phyloP scores from a whole-genome alignment of 1,139 yeast species.

The Yamadazyma kanchanaburiensis region DNA sequence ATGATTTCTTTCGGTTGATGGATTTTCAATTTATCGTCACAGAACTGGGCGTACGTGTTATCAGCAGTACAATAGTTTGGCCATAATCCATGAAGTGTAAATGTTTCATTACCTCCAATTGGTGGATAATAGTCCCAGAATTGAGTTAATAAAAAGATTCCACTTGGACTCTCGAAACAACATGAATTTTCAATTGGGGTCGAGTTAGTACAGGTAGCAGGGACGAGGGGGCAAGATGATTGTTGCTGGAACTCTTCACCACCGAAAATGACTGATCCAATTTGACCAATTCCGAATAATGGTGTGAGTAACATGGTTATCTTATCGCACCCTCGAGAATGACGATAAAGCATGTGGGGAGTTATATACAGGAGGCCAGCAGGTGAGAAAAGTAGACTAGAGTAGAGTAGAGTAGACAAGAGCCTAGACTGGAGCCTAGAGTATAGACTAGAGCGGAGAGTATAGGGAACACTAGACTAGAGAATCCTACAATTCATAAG shows the following conservation, averaged over 20 bases:
- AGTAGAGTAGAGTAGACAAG: too few relatives aligned
- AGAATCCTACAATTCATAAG: too few relatives aligned
- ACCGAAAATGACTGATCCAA: conserved; percentile 3
- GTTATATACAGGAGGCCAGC: too few relatives aligned
- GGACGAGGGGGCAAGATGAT: conserved; percentile 21
- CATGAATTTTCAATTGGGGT: conserved; percentile 51
- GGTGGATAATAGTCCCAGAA: conserved; percentile 93
- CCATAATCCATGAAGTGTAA: conserved; percentile 63
- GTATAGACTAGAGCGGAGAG: too few relatives aligned
- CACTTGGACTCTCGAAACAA: conserved; percentile 81
- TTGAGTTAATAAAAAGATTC: conserved; percentile 80
- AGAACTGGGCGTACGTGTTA: conserved; percentile 48
- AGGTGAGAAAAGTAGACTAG: too few relatives aligned
- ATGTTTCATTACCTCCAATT: conserved; percentile 74
- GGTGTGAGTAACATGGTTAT: conserved; percentile 2
- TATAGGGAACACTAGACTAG: too few relatives aligned
- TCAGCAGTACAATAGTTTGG: conserved; percentile 44
- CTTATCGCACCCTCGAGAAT: background rate
- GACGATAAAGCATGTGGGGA: conserved; percentile 42
- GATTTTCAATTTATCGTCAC: conserved; percentile 60
- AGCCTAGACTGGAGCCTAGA: too few relatives aligned
- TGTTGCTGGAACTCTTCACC: background rate
- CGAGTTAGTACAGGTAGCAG: conserved; percentile 56
- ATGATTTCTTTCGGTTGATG: conserved; percentile 53
- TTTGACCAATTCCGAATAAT: background rate